Conservation (phyloP, 345 rosid species). For the Limnanthes douglasii region DNA sequence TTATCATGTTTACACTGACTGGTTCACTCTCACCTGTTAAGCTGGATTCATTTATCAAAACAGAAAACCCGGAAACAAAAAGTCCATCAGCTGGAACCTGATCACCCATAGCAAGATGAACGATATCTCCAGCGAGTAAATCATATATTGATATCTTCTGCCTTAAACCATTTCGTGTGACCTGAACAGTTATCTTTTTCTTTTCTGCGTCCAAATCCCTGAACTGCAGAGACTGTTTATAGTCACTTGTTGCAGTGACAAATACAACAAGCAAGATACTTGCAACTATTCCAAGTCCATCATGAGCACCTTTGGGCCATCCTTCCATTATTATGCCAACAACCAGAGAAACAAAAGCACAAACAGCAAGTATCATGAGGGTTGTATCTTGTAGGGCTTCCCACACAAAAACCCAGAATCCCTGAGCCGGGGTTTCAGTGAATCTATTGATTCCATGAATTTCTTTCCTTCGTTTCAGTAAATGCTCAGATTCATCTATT, state of each 20-base stretch:
- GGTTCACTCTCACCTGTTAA: slow-evolving; percentile 66
- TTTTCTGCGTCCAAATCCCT: slow-evolving; percentile 55
- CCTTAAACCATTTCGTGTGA: slow-evolving; percentile 39
- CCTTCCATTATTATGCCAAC: slow-evolving; percentile 67
- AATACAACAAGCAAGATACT: slow-evolving; percentile 55
- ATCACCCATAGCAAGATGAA: slow-evolving; percentile 58
- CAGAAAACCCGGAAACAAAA: slow-evolving; percentile 38
- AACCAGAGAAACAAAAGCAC: slow-evolving; percentile 46
- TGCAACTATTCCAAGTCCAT: slow-evolving; percentile 59
- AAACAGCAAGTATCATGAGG: slow-evolving; percentile 46
- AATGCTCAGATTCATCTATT: slow-evolving; percentile 30
- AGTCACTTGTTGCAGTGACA: slow-evolving; percentile 64
- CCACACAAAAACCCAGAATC: slow-evolving; percentile 72
- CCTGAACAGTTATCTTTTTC: slow-evolving; percentile 43
- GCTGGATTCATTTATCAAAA: slow-evolving; percentile 54
- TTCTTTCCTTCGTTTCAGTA: slow-evolving; percentile 26
- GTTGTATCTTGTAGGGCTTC: slow-evolving; percentile 62
- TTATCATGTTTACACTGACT: slow-evolving; percentile 16
- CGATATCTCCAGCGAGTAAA: slow-evolving; percentile 64
- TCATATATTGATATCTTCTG: slow-evolving; percentile 52
- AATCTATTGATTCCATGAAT: slow-evolving; percentile 79
- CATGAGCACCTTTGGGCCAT: slow-evolving; percentile 66
- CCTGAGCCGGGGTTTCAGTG: slow-evolving; percentile 52
- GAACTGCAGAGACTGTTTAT: slow-evolving; percentile 52
- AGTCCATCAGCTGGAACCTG: slow-evolving; percentile 79